Base-by-base conservation (phyloP, 768 basidiomycete species). In the Leccinum imitatum region DNA sequence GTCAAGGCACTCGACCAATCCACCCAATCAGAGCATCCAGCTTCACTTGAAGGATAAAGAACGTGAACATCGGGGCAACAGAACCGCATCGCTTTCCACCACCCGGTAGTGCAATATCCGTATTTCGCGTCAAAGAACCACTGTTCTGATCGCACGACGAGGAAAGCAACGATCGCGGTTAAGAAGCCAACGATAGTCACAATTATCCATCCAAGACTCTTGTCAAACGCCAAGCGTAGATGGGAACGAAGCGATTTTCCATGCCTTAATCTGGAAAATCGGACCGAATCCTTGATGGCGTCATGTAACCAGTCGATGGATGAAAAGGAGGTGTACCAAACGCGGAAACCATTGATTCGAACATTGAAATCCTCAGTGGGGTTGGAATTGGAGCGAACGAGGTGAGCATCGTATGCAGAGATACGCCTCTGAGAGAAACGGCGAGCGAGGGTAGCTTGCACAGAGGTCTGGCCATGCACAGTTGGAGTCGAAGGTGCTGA, bases 281-380 rank as follows among this genome's bases (percentile, higher is more conserved):
- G 89, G 8, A 84, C 83, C 0, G 93, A 93, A 69, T 96, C 93
- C 73, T 97, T 95, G 78, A 98, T 93, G 44, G 92, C 84, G 76
- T 98, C 96, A 67, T 98, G 96, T 56, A 98, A 79, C 96, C 95
- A 98, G 74, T 98, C 95, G 58, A 96, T 89, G 19, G 91, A 93
- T 0, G 91, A 87, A 76, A 87, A 96, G 3, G 90, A 91, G 11
- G 89, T 87, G 73, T 93, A 94, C 92, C 73, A 75, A 35, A 94
- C 91, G 27, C 93, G 88, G 58, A 93, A 87, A 37, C 95, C 95
- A 65, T 96, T 96, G 53, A 86, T 85, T 68, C 84, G 86, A 33
- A 85, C 80, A 58, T 86, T 87, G 17, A 80, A 71, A 50, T 82
- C 84, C 17, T 78, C 71, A 7, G 78, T 82, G 47, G 71, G 63